Evolutionary conservation across 1,284 basidiomycete species (phyloP).

Genomic region (Naganishia liquefaciens): DNA sequence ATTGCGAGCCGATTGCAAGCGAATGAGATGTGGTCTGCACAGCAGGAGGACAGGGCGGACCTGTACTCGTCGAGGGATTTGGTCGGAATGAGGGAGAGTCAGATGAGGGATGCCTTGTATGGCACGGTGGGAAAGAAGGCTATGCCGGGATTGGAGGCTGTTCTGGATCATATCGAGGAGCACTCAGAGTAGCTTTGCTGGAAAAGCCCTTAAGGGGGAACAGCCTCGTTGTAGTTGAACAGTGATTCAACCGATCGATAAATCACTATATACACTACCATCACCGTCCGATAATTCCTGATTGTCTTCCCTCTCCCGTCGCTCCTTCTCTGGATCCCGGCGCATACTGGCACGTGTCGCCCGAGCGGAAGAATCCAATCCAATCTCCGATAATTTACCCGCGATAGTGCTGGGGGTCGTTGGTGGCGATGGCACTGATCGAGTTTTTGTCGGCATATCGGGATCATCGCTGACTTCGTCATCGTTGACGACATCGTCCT

Average conservation of each 20-base stretch:
- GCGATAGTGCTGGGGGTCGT: slow-evolving; percentile 10
- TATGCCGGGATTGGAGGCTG: slow-evolving; percentile 30
- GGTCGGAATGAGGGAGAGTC: slow-evolving; percentile 28
- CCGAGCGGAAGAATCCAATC: neutral
- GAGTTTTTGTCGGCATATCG: neutral
- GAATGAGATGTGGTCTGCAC: slow-evolving; percentile 20
- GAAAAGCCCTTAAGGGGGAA: neutral
- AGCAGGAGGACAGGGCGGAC: slow-evolving; percentile 13
- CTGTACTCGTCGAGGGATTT: slow-evolving; percentile 21
- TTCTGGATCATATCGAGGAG: slow-evolving; percentile 25
- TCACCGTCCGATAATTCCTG: slow-evolving; percentile 16
- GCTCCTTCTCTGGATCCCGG: neutral
- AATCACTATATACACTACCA: slow-evolving; percentile 25
- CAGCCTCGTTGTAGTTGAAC: neutral
- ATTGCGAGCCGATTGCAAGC: slow-evolving; percentile 19
- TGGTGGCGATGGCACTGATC: neutral
- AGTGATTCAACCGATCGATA: slow-evolving; percentile 9
- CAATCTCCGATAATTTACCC: neutral
- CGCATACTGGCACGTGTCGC: neutral
- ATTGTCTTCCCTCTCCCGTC: neutral
- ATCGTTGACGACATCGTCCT: neutral
- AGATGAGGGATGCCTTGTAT: slow-evolving; percentile 26
- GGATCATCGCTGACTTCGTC: neutral
- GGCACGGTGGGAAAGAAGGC: slow-evolving; percentile 26
- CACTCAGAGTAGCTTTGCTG: slow-evolving; percentile 5